Conservation (phyloP, 2,329 filamentous ascomycete genomes). For the Xylaria sp. region DNA sequence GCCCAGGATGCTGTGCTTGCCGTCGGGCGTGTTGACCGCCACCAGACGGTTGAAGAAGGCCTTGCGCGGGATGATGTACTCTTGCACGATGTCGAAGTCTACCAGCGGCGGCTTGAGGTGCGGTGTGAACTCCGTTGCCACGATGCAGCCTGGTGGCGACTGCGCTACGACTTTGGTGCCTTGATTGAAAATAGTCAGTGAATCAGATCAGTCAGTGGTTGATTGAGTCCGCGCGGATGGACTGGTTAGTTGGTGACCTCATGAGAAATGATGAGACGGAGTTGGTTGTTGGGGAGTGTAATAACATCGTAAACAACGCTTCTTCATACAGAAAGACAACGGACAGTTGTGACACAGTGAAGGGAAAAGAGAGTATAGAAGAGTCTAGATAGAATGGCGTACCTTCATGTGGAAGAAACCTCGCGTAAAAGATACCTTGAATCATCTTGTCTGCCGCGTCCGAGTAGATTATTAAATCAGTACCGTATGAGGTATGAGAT, state of each 20-base stretch:
- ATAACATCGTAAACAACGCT: not conserved
- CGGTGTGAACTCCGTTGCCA: slow-evolving; percentile 54
- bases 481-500: not conserved
- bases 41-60: slow-evolving; percentile 94
- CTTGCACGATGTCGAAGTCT: slow-evolving; percentile 85
- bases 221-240: not conserved
- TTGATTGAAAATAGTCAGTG: not conserved
- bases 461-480: not conserved
- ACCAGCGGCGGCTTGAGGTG: slow-evolving; percentile 72
- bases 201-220: not conserved
- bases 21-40: slow-evolving; percentile 77
- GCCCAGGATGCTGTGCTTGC: slow-evolving; percentile 81
- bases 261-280: not conserved
- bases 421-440: slow-evolving; percentile 76
- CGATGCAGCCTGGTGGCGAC: slow-evolving; percentile 71
- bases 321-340: not conserved
- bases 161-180: slow-evolving; percentile 73
- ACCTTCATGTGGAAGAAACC: slow-evolving; percentile 75
- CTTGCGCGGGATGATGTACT: slow-evolving; percentile 94
- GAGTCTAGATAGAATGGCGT: not conserved
- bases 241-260: not conserved
- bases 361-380: not conserved
- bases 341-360: not conserved
- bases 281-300: not conserved
- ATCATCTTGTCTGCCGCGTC: slow-evolving; percentile 62